A percentile compares a stretch with the other conserved stretches of the same genome.
These are phyloP conservation scores for Xanthoparmelia taractica DNA, from an alignment of 495 filamentous ascomycete species.

Conservation along the genomic window DNA sequence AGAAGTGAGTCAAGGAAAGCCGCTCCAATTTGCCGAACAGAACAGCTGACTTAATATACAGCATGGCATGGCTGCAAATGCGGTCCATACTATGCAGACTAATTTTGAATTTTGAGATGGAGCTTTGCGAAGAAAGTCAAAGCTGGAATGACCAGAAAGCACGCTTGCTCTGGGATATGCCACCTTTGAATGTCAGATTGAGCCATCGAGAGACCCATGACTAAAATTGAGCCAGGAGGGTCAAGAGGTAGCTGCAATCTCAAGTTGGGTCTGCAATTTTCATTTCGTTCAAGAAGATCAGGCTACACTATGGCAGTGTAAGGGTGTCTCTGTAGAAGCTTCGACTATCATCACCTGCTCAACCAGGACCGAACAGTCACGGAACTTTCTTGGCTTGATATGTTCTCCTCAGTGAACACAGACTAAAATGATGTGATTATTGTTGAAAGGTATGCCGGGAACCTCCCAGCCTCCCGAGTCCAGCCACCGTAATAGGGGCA, in stretches of 20 bases:
- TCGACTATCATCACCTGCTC: not conserved
- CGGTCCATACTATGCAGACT: not conserved
- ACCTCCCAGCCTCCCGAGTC: too few species aligned
- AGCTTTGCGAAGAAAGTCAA: not conserved
- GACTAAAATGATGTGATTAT: not conserved
- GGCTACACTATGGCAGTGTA: not conserved
- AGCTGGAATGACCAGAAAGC: not conserved
- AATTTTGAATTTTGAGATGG: not conserved
- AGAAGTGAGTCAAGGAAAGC: not conserved
- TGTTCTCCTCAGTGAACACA: too few species aligned
- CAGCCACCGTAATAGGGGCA: too few species aligned
- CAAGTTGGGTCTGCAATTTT: too few species aligned
- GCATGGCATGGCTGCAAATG: not conserved
- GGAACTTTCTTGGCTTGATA: not conserved
- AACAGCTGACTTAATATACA: not conserved
- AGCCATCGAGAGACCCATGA: not conserved
- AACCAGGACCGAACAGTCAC: not conserved
- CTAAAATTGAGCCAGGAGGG: too few species aligned
- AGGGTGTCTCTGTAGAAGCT: not conserved
- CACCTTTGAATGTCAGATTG: not conserved
- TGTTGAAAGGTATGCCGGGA: not conserved
- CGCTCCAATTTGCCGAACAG: not conserved
- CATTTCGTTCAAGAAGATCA: not conserved
- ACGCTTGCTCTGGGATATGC: not conserved
- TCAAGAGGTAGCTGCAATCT: too few species aligned